Evolutionary conservation across 768 basidiomycete genomes (phyloP).

Genomic region (Boletus barrowsii): DNA sequence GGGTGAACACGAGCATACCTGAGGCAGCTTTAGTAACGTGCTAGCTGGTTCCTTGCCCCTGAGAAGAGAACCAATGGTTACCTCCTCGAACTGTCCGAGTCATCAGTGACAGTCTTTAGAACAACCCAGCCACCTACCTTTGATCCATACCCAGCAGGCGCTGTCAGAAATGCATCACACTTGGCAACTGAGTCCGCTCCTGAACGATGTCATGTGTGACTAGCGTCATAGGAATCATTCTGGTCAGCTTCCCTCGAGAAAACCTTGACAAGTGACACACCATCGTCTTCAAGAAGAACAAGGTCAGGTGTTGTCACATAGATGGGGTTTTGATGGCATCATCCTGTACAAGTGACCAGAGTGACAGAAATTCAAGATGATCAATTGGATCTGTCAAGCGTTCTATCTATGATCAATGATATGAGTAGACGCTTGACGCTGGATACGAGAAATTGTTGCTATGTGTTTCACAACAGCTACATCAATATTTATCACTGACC

Average conservation of each 20-base stretch:
- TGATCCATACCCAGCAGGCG: background rate
- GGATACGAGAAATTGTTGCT: no score
- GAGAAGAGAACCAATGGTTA: background rate
- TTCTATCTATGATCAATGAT: no score
- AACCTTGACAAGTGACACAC: background rate
- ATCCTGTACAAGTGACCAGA: no score
- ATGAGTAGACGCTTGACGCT: no score
- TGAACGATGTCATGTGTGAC: background rate
- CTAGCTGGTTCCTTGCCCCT: slow-evolving; percentile 22
- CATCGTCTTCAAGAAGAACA: slow-evolving; percentile 13
- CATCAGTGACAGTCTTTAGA: background rate
- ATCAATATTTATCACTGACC: no score
- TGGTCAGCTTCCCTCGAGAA: background rate
- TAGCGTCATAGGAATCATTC: background rate
- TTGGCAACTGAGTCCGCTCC: slow-evolving; percentile 14
- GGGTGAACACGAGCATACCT: background rate
- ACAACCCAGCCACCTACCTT: slow-evolving; percentile 4
- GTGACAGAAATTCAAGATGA: no score
- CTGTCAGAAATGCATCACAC: slow-evolving; percentile 11
- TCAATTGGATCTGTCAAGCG: no score
- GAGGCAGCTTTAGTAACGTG: background rate
- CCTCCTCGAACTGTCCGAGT: slow-evolving; percentile 1
- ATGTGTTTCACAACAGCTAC: no score
- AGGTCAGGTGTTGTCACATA: slow-evolving; percentile 9
- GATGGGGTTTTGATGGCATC: background rate